Evolutionary conservation across 2,329 filamentous ascomycete genomes (phyloP).

Genomic region (Fusarium sororula): DNA sequence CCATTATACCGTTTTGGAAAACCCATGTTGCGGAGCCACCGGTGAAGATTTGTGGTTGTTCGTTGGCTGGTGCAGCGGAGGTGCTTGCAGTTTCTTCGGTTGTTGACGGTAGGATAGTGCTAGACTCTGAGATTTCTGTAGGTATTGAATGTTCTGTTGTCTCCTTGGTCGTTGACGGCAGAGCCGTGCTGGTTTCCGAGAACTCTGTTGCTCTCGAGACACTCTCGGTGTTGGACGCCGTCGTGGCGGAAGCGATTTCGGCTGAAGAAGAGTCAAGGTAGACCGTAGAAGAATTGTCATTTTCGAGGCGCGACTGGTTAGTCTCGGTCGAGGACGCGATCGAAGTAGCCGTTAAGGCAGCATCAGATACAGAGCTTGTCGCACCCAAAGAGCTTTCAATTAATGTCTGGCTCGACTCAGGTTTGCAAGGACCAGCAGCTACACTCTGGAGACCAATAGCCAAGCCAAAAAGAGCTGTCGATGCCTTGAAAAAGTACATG

Average conservation of each 20-base stretch:
- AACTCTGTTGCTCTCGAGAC: no score
- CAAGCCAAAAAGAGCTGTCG: neutral
- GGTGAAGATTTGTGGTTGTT: neutral
- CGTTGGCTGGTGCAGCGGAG: neutral
- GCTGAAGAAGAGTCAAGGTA: no score
- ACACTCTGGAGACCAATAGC: fast-evolving
- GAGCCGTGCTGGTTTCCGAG: no score
- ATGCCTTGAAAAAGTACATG: neutral
- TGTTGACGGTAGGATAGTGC: neutral
- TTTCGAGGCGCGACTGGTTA: fast-evolving
- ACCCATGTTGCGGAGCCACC: neutral
- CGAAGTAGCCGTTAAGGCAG: neutral
- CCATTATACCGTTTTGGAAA: fast-evolving
- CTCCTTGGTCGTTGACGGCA: no score
- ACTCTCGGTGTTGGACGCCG: no score
- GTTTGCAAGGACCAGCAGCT: neutral
- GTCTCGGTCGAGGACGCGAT: neutral
- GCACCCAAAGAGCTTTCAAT: no score
- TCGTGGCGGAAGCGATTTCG: neutral
- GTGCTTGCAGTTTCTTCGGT: neutral
- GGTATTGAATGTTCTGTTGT: no score
- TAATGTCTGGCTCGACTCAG: neutral
- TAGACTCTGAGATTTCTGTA: neutral
- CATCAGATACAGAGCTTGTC: neutral
- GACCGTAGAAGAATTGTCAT: fast-evolving